A percentile compares a stretch with the other conserved stretches of the same genome.
Conservation (phyloP, 179 eudicot species). For the Pouteria campechiana region DNA sequence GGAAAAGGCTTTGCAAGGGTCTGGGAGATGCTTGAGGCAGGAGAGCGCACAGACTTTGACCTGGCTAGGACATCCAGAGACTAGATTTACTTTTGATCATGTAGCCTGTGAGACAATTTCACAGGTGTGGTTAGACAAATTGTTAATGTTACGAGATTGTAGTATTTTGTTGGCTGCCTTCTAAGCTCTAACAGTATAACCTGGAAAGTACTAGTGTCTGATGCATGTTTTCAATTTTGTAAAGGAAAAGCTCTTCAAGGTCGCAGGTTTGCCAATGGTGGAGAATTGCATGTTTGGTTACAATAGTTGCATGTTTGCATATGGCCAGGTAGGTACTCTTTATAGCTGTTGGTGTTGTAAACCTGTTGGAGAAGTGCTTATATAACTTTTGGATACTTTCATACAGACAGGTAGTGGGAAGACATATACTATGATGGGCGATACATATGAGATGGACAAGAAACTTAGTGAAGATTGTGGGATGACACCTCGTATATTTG, state of each 20-base stretch:
- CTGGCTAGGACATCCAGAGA: slow-evolving; percentile 62
- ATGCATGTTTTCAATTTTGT: neutral
- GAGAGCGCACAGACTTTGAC: slow-evolving; percentile 45
- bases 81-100: slow-evolving; percentile 56
- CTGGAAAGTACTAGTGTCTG: neutral
- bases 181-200: too few species aligned
- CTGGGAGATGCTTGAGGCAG: slow-evolving; percentile 45
- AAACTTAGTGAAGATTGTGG: slow-evolving; percentile 39
- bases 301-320: slow-evolving; percentile 63
- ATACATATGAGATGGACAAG: slow-evolving; percentile 30
- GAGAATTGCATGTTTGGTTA: slow-evolving; percentile 69
- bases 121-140: slow-evolving; percentile 23
- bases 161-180: too few species aligned
- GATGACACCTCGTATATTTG: slow-evolving; percentile 51
- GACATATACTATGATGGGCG: slow-evolving; percentile 65
- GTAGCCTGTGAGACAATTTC: slow-evolving; percentile 44
- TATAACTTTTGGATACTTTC: slow-evolving; percentile 1
- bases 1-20: slow-evolving; percentile 38
- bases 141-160: too few species aligned
- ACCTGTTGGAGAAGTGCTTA: neutral
- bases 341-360: neutral
- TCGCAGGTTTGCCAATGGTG: slow-evolving; percentile 62
- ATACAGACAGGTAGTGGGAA: slow-evolving; percentile 61
- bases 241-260: slow-evolving; percentile 51
- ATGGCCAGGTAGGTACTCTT: slow-evolving; percentile 36